These are phyloP conservation scores for Ustilago curta DNA, from an alignment of 1,284 basidiomycete species.

Conservation along the genomic window DNA sequence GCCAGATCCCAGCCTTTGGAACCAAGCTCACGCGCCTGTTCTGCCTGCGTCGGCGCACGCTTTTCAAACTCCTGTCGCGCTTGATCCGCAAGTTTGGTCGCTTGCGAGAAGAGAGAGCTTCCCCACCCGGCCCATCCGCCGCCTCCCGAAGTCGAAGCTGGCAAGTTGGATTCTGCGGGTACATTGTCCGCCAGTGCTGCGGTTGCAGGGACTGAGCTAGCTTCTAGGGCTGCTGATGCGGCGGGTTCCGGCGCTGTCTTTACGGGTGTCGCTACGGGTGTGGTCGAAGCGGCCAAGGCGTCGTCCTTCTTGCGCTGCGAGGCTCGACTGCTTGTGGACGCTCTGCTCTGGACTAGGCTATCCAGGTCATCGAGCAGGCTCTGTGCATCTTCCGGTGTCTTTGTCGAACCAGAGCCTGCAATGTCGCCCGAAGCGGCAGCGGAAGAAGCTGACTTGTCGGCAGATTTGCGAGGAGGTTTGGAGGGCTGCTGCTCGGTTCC, in stretches of 20 bases:
- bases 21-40: slow-evolving; percentile 42
- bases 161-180: slow-evolving; percentile 63
- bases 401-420: slow-evolving; percentile 15
- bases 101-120: slow-evolving; percentile 72
- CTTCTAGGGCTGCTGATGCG: not conserved
- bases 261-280: slow-evolving; percentile 2
- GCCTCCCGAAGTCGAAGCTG: slow-evolving; percentile 76
- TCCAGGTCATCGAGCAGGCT: slow-evolving; percentile 67
- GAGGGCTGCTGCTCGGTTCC: slow-evolving; percentile 42
- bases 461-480: slow-evolving; percentile 29
- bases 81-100: slow-evolving; percentile 65
- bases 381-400: slow-evolving; percentile 62
- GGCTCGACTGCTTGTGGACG: slow-evolving; percentile 38
- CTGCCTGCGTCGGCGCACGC: slow-evolving; percentile 49
- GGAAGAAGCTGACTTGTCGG: slow-evolving; percentile 25
- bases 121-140: slow-evolving; percentile 79
- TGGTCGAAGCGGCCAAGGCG: not conserved
- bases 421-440: slow-evolving; percentile 8
- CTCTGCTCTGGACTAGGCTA: slow-evolving; percentile 64
- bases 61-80: slow-evolving; percentile 66
- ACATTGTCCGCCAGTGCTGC: slow-evolving; percentile 27
- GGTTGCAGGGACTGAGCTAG: not conserved
- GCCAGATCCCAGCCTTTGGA: slow-evolving; percentile 59
- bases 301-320: slow-evolving; percentile 42
- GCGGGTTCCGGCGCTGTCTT: slow-evolving; percentile 5